Percentiles rank a stretch among this genome's conserved stretches.
Evolutionary conservation across 2,329 filamentous ascomycete genomes (phyloP).

Genomic region (Aspergillus sp.): DNA sequence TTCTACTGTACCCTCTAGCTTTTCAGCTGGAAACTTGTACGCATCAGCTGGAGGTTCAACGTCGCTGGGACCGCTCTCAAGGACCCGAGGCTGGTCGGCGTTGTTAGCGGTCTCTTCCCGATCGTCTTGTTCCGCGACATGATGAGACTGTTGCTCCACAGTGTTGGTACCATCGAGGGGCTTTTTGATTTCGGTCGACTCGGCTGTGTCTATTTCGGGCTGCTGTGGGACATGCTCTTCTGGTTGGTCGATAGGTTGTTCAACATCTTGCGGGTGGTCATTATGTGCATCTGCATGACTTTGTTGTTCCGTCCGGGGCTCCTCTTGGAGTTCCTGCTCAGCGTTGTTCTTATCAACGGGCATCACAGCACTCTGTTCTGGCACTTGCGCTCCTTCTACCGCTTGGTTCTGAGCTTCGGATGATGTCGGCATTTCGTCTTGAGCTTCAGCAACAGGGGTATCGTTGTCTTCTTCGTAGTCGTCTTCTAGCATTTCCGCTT

Average conservation of each 20-base stretch:
- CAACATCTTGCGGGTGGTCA: background rate
- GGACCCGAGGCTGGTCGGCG: constrained; percentile 15
- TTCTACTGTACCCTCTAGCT: background rate
- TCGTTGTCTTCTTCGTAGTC: constrained; percentile 40
- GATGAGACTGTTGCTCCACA: constrained; percentile 17
- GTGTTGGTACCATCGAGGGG: constrained; percentile 25
- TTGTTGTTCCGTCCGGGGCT: constrained; percentile 6
- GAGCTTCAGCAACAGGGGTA: constrained; percentile 28
- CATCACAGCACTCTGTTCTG: background rate
- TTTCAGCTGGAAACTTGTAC: constrained; percentile 6
- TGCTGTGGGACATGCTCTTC: constrained; percentile 12
- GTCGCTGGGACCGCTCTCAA: constrained; percentile 19
- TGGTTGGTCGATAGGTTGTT: constrained; percentile 13
- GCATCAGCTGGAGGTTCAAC: constrained; percentile 14
- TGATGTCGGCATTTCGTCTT: constrained; percentile 12
- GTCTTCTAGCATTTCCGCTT: constrained; percentile 44
- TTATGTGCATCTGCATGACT: constrained; percentile 5
- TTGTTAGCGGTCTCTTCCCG: constrained; percentile 5
- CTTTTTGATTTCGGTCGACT: constrained; percentile 10
- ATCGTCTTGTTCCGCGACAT: constrained; percentile 8
- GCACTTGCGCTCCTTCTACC: background rate
- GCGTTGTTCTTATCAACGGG: background rate
- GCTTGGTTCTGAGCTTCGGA: constrained; percentile 13
- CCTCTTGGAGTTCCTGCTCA: background rate
- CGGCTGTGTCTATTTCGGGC: constrained; percentile 8